Base-by-base conservation (phyloP, 768 basidiomycete genomes). In the Leucosporidium yakuticum region DNA sequence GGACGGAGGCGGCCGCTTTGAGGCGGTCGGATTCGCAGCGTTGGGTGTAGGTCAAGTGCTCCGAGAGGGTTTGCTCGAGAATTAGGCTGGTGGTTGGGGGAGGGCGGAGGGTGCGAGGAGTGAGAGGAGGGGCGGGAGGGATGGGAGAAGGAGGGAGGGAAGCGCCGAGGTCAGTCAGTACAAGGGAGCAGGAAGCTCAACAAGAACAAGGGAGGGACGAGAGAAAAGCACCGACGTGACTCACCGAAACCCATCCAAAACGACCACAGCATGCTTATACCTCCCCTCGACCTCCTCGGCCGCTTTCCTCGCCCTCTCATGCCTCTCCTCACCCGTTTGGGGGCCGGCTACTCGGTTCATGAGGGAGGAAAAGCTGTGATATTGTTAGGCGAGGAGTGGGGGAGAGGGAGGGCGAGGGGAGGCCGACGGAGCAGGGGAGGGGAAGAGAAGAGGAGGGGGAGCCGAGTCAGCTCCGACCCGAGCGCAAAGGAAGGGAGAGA, bases 21-120 rank as follows among this genome's bases (percentile, higher is more conserved):
- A 70, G 64, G 20, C 73, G 67, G 53, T 73, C 69, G 15, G 55
- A 20, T 36, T 73, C 73, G 49, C 58, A 62, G 25, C 68, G 67
- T 29, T 70, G 64, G 2, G 61, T 23, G 65, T 70, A 70, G n/a
- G 67, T 32, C 29, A 69, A 54, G 55, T 73, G 69, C 17, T 63
- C 39, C 23, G 63, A 61, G 31, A 70, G 54, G 36, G 65, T 54
- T 21, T 65, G 62, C 59, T 73, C 73, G 64, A 73, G 67, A 11
- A 58, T 32, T 17, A 73, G 64, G 11, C 72, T 63, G 60, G 23
- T 8, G 53, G 19, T 25, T 11, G 14, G 17, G 17, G 17, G 25
- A 25, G 25, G 6, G 21, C 2, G 1, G 1, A 29, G 1, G 11
- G 23, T 11, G 53, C 8, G 17, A 54, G 8, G 53, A 11, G 8